A percentile compares a stretch with the other conserved stretches of the same genome.
phyloP scores from a whole-genome alignment of 2,329 filamentous ascomycete genomes.

The Curvularia spicifera region DNA sequence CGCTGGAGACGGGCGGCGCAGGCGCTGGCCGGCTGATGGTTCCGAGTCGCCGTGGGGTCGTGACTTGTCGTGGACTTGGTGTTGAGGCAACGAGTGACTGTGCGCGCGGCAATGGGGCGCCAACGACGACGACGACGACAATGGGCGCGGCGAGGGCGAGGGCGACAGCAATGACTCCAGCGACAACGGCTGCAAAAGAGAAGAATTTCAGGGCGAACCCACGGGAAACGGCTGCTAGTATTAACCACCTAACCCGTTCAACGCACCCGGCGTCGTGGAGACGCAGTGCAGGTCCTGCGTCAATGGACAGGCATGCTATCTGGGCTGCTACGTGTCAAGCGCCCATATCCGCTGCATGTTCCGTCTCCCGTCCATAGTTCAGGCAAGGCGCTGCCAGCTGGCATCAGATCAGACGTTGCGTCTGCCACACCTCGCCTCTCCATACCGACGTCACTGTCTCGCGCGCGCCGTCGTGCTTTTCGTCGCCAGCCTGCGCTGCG shows the following conservation, averaged over 20 bases:
- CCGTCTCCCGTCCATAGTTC: constrained; percentile 36
- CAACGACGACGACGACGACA: background rate
- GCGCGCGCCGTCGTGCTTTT: background rate
- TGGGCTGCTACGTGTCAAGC: constrained; percentile 46
- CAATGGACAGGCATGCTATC: constrained; percentile 45
- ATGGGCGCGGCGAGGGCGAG: too few relatives aligned
- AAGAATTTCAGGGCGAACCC: constrained; percentile 38
- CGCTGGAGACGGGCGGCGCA: constrained; percentile 14
- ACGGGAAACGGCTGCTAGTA: constrained; percentile 39
- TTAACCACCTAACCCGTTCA: constrained; percentile 34
- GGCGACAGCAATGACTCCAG: constrained; percentile 1
- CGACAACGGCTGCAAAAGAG: constrained; percentile 23
- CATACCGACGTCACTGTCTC: constrained; percentile 28
- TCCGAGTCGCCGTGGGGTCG: constrained; percentile 17
- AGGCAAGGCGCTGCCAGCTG: constrained; percentile 49
- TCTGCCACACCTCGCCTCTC: constrained; percentile 27
- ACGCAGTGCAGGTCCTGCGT: constrained; percentile 50
- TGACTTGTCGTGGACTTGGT: constrained; percentile 20
- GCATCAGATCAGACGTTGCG: constrained; percentile 39
- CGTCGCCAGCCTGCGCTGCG: constrained; percentile 21
- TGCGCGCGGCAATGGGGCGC: constrained; percentile 29
- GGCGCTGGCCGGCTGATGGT: background rate
- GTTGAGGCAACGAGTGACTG: constrained; percentile 30
- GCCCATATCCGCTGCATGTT: constrained; percentile 38
- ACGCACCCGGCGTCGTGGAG: constrained; percentile 43